Evolutionary conservation across 306 rosid species (phyloP).

Genomic region (Abrus pulchellus): DNA sequence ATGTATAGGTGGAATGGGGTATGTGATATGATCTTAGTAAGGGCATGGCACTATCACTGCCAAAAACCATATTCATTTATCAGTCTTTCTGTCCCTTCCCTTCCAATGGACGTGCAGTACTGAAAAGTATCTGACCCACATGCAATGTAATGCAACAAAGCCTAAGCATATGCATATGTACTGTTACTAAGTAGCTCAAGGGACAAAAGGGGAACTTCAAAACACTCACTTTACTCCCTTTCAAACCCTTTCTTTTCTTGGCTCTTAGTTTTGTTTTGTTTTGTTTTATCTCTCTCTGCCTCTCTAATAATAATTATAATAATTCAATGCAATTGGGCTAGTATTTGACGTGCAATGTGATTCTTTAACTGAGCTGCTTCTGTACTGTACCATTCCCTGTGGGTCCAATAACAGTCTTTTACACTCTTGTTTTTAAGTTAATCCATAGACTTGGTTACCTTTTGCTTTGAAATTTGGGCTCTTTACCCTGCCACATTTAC

Average conservation of each 20-base stretch:
- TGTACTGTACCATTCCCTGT: slow-evolving; percentile 38
- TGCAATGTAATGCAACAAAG: background rate
- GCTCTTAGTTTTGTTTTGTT: slow-evolving; percentile 17
- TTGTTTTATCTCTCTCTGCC: background rate
- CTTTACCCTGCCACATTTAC: slow-evolving; percentile 31
- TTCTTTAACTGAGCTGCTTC: slow-evolving; percentile 45
- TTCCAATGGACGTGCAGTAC: slow-evolving; percentile 50
- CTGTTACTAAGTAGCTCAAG: slow-evolving; percentile 25
- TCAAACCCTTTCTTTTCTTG: slow-evolving; percentile 41
- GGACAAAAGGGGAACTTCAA: slow-evolving; percentile 67
- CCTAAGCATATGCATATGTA: too few species aligned
- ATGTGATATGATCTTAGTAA: slow-evolving; percentile 37
- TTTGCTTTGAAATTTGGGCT: slow-evolving; percentile 49
- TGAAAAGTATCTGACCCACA: slow-evolving; percentile 47
- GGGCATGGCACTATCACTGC: slow-evolving; percentile 14
- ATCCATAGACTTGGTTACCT: slow-evolving; percentile 31
- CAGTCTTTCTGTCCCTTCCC: slow-evolving; percentile 58
- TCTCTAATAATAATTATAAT: background rate
- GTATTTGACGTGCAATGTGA: slow-evolving; percentile 48
- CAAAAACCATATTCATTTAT: slow-evolving; percentile 54
- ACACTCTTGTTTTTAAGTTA: slow-evolving; percentile 29
- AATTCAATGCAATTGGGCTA: slow-evolving; percentile 31
- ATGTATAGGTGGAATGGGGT: background rate
- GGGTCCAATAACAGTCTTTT: slow-evolving; percentile 48
- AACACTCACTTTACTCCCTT: slow-evolving; percentile 32